Evolutionary conservation across 306 rosid species (phyloP).

Genomic region (cucumber (Cucumis sativus)): DNA sequence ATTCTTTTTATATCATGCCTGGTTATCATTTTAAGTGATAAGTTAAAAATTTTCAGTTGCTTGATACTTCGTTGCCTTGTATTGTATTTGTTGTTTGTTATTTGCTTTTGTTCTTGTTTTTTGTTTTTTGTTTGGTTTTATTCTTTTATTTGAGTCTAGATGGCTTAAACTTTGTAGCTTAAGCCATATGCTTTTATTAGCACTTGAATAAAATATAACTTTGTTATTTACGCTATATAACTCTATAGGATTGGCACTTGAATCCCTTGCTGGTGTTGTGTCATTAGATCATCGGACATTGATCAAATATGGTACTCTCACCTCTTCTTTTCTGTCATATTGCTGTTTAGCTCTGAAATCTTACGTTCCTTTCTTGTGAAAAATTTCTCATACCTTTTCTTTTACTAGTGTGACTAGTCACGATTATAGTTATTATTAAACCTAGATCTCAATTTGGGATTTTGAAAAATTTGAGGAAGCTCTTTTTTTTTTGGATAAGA

Average conservation of each 20-base stretch:
- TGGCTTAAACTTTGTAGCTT: neutral
- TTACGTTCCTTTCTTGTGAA: neutral
- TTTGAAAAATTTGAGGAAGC: neutral
- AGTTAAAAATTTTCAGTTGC: neutral
- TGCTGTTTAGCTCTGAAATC: neutral
- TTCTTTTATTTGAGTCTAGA: neutral
- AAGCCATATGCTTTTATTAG: neutral
- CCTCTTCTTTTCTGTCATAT: conserved; percentile 1
- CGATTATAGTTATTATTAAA: neutral
- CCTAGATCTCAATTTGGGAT: neutral
- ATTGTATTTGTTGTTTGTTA: neutral
- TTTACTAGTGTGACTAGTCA: neutral
- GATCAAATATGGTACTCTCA: conserved; percentile 52
- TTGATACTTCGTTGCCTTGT: neutral
- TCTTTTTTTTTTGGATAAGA: neutral
- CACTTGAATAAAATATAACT: too few relatives aligned
- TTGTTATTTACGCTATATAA: too few relatives aligned
- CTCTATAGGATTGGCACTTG: conserved; percentile 35
- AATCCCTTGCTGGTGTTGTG: conserved; percentile 84
- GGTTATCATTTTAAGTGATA: neutral
- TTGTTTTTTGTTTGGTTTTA: too few relatives aligned
- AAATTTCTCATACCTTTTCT: neutral
- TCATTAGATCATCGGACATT: conserved; percentile 70
- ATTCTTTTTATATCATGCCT: neutral
- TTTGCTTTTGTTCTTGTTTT: too few relatives aligned